Conservation (phyloP, 2,329 filamentous ascomycete species). For the Lasiodiplodia sp. region DNA sequence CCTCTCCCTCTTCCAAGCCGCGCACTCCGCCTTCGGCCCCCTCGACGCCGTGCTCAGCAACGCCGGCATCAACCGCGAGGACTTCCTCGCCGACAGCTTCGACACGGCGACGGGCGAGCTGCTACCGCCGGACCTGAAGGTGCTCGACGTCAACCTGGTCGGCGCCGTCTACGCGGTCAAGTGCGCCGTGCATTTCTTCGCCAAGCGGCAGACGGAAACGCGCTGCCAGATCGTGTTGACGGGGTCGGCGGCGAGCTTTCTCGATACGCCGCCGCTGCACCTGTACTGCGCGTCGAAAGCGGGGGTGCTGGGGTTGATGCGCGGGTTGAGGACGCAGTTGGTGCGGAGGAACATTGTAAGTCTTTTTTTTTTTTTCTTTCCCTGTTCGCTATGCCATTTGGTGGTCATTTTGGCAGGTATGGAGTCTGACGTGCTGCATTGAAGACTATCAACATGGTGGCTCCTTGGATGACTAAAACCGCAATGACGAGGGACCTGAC, state of each 20-base stretch:
- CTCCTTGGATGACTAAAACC: slow-evolving; percentile 39
- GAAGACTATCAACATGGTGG: slow-evolving; percentile 36
- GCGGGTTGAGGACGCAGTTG: slow-evolving; percentile 34
- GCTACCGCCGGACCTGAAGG: slow-evolving; percentile 34
- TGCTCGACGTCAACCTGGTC: slow-evolving; percentile 36
- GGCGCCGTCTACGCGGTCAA: slow-evolving; percentile 35
- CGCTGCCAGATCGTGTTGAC: slow-evolving; percentile 36
- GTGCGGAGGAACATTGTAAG: slow-evolving; percentile 32
- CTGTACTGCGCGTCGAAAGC: slow-evolving; percentile 38
- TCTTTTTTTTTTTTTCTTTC: not conserved
- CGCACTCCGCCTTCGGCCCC: slow-evolving; percentile 24
- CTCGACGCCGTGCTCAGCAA: slow-evolving; percentile 31
- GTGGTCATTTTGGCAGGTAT: not conserved
- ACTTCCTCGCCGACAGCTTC: slow-evolving; percentile 30
- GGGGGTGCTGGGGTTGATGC: slow-evolving; percentile 38
- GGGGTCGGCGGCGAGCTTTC: slow-evolving; percentile 36
- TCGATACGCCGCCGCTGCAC: slow-evolving; percentile 35
- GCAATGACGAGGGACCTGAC: not conserved
- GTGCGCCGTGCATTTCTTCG: slow-evolving; percentile 37
- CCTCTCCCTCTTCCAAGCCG: slow-evolving; percentile 22
- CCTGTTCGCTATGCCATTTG: not conserved
- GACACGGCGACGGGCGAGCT: slow-evolving; percentile 30
- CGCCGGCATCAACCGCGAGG: slow-evolving; percentile 30
- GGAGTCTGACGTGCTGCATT: too few relatives aligned
- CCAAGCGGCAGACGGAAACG: slow-evolving; percentile 33